Percentiles rank a stretch among this genome's conserved stretches.
Evolutionary conservation across 331 rosid species (phyloP).

Genomic region (Arachis monticola): DNA sequence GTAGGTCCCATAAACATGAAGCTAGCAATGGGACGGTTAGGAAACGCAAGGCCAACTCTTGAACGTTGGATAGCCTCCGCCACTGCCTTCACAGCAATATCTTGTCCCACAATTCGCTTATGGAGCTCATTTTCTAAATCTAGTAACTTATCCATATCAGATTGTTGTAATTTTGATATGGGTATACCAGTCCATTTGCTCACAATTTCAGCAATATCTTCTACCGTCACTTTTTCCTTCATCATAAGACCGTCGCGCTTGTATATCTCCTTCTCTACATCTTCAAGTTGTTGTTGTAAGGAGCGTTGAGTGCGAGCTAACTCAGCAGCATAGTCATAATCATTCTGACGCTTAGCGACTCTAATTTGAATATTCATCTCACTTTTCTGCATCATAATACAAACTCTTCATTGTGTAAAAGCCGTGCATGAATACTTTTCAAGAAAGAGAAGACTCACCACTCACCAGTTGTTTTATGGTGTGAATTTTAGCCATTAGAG

Average conservation of each 20-base stretch:
- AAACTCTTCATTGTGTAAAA: not conserved
- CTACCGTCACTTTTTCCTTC: constrained; percentile 80
- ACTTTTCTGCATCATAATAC: constrained; percentile 62
- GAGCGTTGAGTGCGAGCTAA: constrained; percentile 76
- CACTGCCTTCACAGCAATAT: constrained; percentile 82
- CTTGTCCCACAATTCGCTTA: constrained; percentile 85
- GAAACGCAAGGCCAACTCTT: constrained; percentile 90
- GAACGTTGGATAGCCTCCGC: constrained; percentile 90
- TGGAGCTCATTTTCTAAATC: constrained; percentile 84
- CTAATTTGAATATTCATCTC: constrained; percentile 90
- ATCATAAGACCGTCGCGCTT: constrained; percentile 84
- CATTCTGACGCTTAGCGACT: constrained; percentile 86
- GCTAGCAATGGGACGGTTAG: constrained; percentile 88
- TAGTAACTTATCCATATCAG: constrained; percentile 80
- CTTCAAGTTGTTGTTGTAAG: constrained; percentile 70
- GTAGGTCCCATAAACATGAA: constrained; percentile 99
- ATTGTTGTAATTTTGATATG: constrained; percentile 83
- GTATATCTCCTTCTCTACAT: constrained; percentile 72
- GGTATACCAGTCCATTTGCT: constrained; percentile 98
- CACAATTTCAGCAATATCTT: constrained; percentile 85
- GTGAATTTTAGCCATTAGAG: constrained; percentile 82
- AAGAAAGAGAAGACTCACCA: not conserved
- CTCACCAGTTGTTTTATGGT: constrained; percentile 86
- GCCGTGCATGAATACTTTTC: not conserved
- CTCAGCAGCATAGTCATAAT: constrained; percentile 85